Conservation (phyloP, 75 land plant species). For the Cunninghamia lanceolata region DNA sequence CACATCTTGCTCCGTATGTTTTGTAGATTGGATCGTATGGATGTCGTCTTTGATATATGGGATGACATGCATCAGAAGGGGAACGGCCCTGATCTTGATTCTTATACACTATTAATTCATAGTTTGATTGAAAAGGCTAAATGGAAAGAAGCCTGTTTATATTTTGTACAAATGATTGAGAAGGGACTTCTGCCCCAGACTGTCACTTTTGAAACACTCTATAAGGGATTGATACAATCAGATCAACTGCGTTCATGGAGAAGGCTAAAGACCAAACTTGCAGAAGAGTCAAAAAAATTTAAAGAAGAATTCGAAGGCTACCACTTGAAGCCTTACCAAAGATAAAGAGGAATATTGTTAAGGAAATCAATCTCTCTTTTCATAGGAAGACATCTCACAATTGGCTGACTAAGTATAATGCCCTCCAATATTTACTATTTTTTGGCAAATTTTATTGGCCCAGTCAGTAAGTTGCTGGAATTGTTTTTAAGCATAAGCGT, state of each 20-base stretch:
- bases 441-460: background rate
- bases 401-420: background rate
- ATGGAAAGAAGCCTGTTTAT: conserved; percentile 65
- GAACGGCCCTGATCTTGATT: conserved; percentile 62
- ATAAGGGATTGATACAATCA: conserved; percentile 57
- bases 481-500: background rate
- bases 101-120: conserved; percentile 57
- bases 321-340: conserved; percentile 56
- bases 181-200: conserved; percentile 67
- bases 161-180: conserved; percentile 69
- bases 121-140: conserved; percentile 51
- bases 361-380: background rate
- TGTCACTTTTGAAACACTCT: conserved; percentile 58
- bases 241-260: conserved; percentile 70
- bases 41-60: conserved; percentile 43
- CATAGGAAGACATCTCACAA: background rate
- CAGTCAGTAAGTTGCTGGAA: background rate
- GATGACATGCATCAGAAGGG: conserved; percentile 44
- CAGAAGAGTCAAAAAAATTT: conserved; percentile 54
- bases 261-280: conserved; percentile 61
- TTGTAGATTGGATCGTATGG: conserved; percentile 26
- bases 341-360: conserved; percentile 18
- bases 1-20: conserved; percentile 53
- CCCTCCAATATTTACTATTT: background rate
- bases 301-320: conserved; percentile 51